phyloP scores from a whole-genome alignment of 169 alveolate species.

The Prorocentrum cordatum region DNA sequence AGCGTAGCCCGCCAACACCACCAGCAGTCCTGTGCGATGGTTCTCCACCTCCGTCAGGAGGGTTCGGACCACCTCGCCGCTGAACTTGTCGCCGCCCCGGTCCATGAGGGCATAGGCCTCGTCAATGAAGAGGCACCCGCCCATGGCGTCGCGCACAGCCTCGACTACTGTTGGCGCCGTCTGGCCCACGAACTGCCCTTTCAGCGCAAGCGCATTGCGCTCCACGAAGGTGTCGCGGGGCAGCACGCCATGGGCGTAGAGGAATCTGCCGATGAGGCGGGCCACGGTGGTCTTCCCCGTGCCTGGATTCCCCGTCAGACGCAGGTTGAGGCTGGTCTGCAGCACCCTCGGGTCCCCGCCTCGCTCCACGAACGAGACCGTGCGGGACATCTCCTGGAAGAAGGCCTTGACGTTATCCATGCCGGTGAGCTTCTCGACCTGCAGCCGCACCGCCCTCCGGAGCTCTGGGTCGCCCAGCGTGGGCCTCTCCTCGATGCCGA shows the following conservation, averaged over 20 bases:
- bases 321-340: constrained; percentile 65
- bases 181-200: constrained; percentile 68
- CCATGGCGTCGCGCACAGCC: constrained; percentile 5
- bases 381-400: constrained; percentile 55
- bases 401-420: constrained; percentile 66
- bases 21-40: constrained; percentile 64
- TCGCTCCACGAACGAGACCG: constrained; percentile 64
- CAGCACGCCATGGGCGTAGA: constrained; percentile 59
- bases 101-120: constrained; percentile 66
- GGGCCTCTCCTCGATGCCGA: constrained; percentile 57
- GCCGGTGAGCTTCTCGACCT: constrained; percentile 65
- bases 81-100: constrained; percentile 69
- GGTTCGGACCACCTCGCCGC: constrained; percentile 67
- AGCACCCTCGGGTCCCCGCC: constrained; percentile 67
- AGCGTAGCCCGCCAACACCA: constrained; percentile 60
- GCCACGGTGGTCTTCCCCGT: neutral
- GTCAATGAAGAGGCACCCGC: neutral
- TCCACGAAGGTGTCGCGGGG: constrained; percentile 66
- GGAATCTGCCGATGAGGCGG: constrained; percentile 54
- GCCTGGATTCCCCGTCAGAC: constrained; percentile 64
- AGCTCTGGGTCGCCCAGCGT: constrained; percentile 67
- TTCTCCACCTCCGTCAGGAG: constrained; percentile 67
- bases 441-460: constrained; percentile 26
- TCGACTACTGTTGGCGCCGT: constrained; percentile 66
- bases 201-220: constrained; percentile 59